phyloP scores from a whole-genome alignment of 1,284 basidiomycete species.

The Sphaerobolus stellatus region DNA sequence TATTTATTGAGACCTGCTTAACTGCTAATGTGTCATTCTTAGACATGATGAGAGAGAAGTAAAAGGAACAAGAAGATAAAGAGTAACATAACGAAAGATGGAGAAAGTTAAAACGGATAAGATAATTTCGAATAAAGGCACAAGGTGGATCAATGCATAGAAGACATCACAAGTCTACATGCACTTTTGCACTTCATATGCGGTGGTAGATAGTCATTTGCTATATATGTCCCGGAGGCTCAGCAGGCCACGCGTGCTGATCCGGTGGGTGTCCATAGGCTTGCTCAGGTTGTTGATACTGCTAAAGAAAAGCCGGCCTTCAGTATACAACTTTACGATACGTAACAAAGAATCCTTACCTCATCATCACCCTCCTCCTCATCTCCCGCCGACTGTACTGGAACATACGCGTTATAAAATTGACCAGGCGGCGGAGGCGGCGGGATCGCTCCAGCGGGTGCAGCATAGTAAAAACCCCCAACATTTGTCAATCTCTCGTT shows the following conservation, averaged over 20 bases:
- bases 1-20: no score
- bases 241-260: constrained; percentile 1
- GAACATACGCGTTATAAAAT: background rate
- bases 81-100: no score
- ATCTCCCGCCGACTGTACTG: background rate
- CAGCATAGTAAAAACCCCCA: constrained; percentile 2
- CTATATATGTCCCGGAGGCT: constrained; percentile 5
- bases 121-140: no score
- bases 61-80: no score
- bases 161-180: no score
- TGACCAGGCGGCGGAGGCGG: background rate
- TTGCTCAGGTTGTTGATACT: background rate
- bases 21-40: no score
- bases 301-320: background rate
- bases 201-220: no score
- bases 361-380: constrained; percentile 8
- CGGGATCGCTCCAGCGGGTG: background rate
- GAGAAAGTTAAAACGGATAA: no score
- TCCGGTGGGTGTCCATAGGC: background rate
- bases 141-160: no score
- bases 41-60: no score
- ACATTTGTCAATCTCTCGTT: constrained; percentile 6
- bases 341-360: background rate
- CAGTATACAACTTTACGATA: background rate
- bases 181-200: no score